Evolutionary conservation across 2,329 filamentous ascomycete species (phyloP).

Genomic region (Scopulariopsis brevicaulis): DNA sequence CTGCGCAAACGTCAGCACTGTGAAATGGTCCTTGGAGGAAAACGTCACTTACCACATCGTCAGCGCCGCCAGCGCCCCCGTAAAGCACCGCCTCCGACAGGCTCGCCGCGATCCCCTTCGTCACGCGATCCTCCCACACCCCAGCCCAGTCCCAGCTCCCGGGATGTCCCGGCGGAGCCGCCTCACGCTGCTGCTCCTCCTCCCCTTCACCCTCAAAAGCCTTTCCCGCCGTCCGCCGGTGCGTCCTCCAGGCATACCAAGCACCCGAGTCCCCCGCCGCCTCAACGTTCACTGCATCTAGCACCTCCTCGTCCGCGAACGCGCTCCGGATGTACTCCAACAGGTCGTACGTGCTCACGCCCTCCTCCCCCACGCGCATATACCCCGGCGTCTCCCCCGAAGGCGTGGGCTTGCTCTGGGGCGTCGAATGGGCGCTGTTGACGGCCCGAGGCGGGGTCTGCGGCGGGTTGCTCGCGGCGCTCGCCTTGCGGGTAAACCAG

Average conservation of each 20-base stretch:
- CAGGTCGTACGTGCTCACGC: constrained; percentile 52
- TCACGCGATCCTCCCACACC: constrained; percentile 86
- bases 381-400: constrained; percentile 21
- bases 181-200: constrained; percentile 4
- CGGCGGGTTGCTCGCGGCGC: constrained; percentile 3
- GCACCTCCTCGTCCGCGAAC: constrained; percentile 65
- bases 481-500: constrained; percentile 64
- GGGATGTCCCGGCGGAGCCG: constrained; percentile 36
- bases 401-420: constrained; percentile 1
- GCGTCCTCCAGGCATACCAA: constrained; percentile 84
- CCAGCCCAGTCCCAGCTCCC: constrained; percentile 97
- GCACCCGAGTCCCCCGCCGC: constrained; percentile 83
- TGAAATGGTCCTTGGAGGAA: background rate
- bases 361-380: constrained; percentile 25
- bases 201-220: constrained; percentile 11
- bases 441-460: background rate
- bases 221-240: constrained; percentile 43
- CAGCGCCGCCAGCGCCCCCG: constrained; percentile 46
- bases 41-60: constrained; percentile 56
- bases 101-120: constrained; percentile 65
- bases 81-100: constrained; percentile 71
- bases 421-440: constrained; percentile 6
- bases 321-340: constrained; percentile 71
- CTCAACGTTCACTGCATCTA: constrained; percentile 70
- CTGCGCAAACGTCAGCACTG: constrained; percentile 20